Conservation (phyloP, 2,329 filamentous ascomycete genomes). For the Sarocladiaceae sp. region DNA sequence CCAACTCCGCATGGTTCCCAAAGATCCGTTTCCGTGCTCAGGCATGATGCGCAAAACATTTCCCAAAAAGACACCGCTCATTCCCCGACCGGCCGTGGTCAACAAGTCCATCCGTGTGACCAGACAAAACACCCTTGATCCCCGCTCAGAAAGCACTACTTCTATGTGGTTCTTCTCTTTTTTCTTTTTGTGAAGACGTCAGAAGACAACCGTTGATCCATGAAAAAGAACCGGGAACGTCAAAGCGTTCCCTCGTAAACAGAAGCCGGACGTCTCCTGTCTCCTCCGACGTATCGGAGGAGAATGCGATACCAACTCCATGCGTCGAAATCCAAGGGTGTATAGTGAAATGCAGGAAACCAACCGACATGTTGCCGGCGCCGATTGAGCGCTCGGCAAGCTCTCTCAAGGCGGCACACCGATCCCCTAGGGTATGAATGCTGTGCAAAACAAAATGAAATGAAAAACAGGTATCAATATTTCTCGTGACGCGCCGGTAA, state of each 20-base stretch:
- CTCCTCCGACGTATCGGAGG: constrained; percentile 20
- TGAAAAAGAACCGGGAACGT: not conserved
- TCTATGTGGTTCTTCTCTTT: constrained; percentile 40
- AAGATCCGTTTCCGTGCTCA: constrained; percentile 9
- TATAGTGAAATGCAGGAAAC: constrained; percentile 17
- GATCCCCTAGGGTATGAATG: constrained; percentile 20
- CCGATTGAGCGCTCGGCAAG: not conserved
- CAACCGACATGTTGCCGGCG: constrained; percentile 26
- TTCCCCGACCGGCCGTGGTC: constrained; percentile 12
- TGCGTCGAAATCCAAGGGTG: constrained; percentile 20
- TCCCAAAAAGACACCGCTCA: constrained; percentile 24
- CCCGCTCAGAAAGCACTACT: constrained; percentile 26
- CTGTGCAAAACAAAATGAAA: constrained; percentile 22
- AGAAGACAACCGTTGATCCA: constrained; percentile 13
- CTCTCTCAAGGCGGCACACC: constrained; percentile 25
- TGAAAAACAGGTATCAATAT: constrained; percentile 40
- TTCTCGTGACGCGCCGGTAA: constrained; percentile 33
- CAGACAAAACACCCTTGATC: constrained; percentile 14
- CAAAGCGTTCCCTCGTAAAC: not conserved
- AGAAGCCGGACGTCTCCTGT: constrained; percentile 5
- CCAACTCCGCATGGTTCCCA: constrained; percentile 9
- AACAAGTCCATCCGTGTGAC: constrained; percentile 11
- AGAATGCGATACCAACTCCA: constrained; percentile 38
- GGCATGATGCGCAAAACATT: constrained; percentile 20
- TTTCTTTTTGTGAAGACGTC: constrained; percentile 31